Evolutionary conservation across 441 rosid genomes (phyloP).

Genomic region (Gossypium schwendimanii): DNA sequence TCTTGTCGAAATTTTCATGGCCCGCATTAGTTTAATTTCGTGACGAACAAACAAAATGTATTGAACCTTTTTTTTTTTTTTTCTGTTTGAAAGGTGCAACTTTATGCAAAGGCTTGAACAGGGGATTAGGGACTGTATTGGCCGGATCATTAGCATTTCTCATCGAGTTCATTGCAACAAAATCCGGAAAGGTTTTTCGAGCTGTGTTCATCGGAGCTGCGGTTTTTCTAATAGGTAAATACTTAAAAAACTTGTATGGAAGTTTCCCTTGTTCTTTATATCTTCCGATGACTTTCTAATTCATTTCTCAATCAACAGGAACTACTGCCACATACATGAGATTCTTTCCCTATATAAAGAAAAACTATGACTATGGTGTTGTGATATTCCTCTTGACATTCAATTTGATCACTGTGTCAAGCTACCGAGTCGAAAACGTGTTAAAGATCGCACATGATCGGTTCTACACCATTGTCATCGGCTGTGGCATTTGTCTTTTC

Average conservation of each 20-base stretch:
- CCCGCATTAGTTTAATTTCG: neutral
- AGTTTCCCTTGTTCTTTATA: neutral
- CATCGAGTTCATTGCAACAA: constrained; percentile 49
- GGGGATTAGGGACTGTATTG: constrained; percentile 69
- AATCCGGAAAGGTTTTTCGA: constrained; percentile 42
- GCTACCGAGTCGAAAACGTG: constrained; percentile 57
- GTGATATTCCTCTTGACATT: constrained; percentile 81
- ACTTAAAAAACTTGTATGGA: neutral
- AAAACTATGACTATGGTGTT: constrained; percentile 77
- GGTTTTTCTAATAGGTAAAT: constrained; percentile 57
- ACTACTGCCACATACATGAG: constrained; percentile 61
- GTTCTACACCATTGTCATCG: constrained; percentile 58
- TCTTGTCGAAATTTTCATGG: neutral
- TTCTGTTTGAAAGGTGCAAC: constrained; percentile 52
- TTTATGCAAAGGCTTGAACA: constrained; percentile 72
- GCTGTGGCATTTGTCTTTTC: constrained; percentile 66
- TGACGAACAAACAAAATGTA: neutral
- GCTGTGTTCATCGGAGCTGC: constrained; percentile 70
- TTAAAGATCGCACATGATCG: constrained; percentile 60
- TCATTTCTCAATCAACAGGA: constrained; percentile 32
- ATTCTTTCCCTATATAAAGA: constrained; percentile 72
- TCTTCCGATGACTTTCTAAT: neutral
- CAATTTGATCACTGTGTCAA: constrained; percentile 68
- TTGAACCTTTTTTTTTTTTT: neutral
- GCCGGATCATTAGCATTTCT: constrained; percentile 72